Percentiles rank a stretch among this genome's conserved stretches.
Evolutionary conservation across 2,329 filamentous ascomycete genomes (phyloP).

Genomic region (Scytalidium sp.): DNA sequence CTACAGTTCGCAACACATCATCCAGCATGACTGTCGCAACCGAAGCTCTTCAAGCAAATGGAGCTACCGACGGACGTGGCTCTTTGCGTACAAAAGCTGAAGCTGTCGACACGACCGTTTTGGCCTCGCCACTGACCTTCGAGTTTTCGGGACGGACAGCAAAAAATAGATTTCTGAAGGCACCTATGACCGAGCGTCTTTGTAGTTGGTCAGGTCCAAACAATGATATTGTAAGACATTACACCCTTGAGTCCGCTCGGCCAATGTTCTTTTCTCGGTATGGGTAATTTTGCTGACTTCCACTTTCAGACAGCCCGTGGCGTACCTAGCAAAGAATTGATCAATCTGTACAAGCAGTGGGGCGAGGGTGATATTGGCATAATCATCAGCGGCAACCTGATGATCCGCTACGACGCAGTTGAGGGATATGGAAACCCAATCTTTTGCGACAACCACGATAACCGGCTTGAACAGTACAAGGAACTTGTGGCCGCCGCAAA

Average conservation of each 20-base stretch:
- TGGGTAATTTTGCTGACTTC: too few relatives aligned
- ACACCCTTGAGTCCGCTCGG: too few relatives aligned
- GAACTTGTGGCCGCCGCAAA: constrained; percentile 52
- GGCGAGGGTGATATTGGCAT: constrained; percentile 54
- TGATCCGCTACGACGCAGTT: constrained; percentile 59
- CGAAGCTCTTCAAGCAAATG: too few relatives aligned
- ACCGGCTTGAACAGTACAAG: constrained; percentile 58
- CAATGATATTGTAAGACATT: too few relatives aligned
- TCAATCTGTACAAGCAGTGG: constrained; percentile 59
- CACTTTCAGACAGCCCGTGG: too few relatives aligned
- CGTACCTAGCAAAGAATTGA: constrained; percentile 47
- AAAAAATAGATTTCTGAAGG: constrained; percentile 65
- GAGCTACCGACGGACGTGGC: too few relatives aligned
- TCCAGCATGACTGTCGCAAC: too few relatives aligned
- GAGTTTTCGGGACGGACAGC: constrained; percentile 52
- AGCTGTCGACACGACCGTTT: constrained; percentile 23
- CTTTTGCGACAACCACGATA: constrained; percentile 51
- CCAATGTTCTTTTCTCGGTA: too few relatives aligned
- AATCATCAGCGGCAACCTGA: constrained; percentile 62
- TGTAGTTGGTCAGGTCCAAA: too few relatives aligned
- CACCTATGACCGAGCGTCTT: constrained; percentile 63
- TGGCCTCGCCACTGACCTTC: constrained; percentile 46
- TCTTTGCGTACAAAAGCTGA: too few relatives aligned
- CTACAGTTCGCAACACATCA: too few relatives aligned
- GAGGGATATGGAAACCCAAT: constrained; percentile 56